These are phyloP conservation scores for Suillus discolor DNA, from an alignment of 768 basidiomycete genomes.

Conservation along the genomic window DNA sequence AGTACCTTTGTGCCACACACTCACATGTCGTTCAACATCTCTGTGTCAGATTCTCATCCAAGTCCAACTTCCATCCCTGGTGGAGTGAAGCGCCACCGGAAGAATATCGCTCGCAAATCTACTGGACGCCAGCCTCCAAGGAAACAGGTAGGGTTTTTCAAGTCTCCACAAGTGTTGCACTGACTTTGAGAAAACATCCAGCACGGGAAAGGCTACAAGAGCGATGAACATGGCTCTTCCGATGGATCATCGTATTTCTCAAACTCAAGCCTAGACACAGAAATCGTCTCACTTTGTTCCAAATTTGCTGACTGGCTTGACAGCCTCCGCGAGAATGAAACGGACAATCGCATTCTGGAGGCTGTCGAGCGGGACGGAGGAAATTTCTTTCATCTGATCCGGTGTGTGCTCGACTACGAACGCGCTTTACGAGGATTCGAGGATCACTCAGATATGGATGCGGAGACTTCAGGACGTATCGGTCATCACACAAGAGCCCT, in stretches of 20 bases:
- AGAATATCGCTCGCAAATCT: conserved; percentile 1
- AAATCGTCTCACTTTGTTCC: not conserved
- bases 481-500: conserved; percentile 16
- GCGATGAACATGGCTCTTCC: not conserved
- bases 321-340: not conserved
- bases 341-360: conserved; percentile 1
- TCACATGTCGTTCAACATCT: not conserved
- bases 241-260: not conserved
- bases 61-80: not conserved
- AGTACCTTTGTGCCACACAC: not conserved
- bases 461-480: not conserved
- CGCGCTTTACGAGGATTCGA: conserved; percentile 15
- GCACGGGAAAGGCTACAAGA: not conserved
- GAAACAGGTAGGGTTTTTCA: not conserved
- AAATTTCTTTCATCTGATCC: conserved; percentile 21
- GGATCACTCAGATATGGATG: not conserved
- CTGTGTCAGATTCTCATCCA: not conserved
- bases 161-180: not conserved
- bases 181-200: not conserved
- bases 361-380: conserved; percentile 28
- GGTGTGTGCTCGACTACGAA: conserved; percentile 22
- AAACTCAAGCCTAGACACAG: not conserved
- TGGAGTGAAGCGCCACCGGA: not conserved
- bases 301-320: conserved; percentile 2
- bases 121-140: conserved; percentile 3